Evolutionary conservation across 225 moss, liverwort and hornwort genomes (phyloP).

Genomic region (Bryoerythrophyllum caledonicum): DNA sequence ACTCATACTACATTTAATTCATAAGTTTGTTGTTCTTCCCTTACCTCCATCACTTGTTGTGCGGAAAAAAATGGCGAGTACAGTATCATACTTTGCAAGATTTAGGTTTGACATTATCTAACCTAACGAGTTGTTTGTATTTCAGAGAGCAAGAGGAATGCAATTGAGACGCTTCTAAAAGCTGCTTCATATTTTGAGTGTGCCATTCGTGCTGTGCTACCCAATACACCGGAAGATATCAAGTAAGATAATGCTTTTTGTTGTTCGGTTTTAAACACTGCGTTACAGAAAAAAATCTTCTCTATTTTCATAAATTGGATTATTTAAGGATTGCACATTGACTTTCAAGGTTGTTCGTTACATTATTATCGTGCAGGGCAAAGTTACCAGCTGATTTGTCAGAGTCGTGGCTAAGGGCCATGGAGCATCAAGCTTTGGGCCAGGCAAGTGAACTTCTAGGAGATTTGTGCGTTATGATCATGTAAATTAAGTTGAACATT

Average conservation of each 20-base stretch:
- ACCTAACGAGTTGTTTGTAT: not conserved
- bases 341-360: not conserved
- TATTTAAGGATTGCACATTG: not conserved
- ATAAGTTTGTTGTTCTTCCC: slow-evolving; percentile 12
- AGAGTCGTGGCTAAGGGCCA: slow-evolving; percentile 30
- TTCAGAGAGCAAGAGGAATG: slow-evolving; percentile 43
- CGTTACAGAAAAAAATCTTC: not conserved
- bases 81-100: not conserved
- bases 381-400: slow-evolving; percentile 39
- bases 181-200: slow-evolving; percentile 41
- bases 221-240: slow-evolving; percentile 26
- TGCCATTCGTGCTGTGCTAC: slow-evolving; percentile 33
- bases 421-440: slow-evolving; percentile 50
- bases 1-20: not conserved
- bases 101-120: not conserved
- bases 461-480: not conserved
- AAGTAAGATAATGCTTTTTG: slow-evolving; percentile 19
- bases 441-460: slow-evolving; percentile 7
- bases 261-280: not conserved
- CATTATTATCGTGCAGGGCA: slow-evolving; percentile 18
- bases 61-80: not conserved
- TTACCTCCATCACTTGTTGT: slow-evolving; percentile 9
- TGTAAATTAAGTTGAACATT: not conserved
- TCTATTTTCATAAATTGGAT: not conserved
- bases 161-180: slow-evolving; percentile 35